These are phyloP conservation scores for Microcyclospora pomicola DNA, from an alignment of 2,329 filamentous ascomycete species.

Conservation along the genomic window DNA sequence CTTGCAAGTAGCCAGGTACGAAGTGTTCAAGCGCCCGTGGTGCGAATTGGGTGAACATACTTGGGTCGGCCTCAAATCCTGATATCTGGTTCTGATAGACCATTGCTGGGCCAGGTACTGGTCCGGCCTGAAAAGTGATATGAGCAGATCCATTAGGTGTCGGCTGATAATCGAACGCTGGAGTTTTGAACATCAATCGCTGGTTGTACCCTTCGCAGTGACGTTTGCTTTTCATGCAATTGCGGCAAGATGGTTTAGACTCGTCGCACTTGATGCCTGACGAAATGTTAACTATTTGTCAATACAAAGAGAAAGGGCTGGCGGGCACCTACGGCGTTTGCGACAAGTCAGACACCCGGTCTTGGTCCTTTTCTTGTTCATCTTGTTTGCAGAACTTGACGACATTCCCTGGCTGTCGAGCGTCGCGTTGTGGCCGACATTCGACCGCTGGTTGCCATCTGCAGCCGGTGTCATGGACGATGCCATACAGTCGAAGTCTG, in stretches of 20 bases:
- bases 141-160: constrained; percentile 28
- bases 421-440: constrained; percentile 11
- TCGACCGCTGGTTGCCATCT: no score
- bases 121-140: constrained; percentile 23
- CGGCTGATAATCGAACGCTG: constrained; percentile 44
- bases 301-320: no score
- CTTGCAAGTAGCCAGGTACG: background rate
- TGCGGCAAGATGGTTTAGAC: constrained; percentile 65
- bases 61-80: background rate
- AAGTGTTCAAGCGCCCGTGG: no score
- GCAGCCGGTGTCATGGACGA: background rate
- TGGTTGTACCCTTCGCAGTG: constrained; percentile 75
- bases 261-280: constrained; percentile 80
- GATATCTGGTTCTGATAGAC: background rate
- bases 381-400: constrained; percentile 7
- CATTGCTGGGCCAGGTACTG: constrained; percentile 4
- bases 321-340: constrained; percentile 47
- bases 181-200: constrained; percentile 66
- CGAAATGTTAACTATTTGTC: no score
- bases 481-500: no score
- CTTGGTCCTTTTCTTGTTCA: constrained; percentile 57
- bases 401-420: constrained; percentile 6
- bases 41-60: no score
- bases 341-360: constrained; percentile 89
- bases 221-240: constrained; percentile 76